Base-by-base conservation (phyloP, 2,329 filamentous ascomycete species). In the Microsporum canis region DNA sequence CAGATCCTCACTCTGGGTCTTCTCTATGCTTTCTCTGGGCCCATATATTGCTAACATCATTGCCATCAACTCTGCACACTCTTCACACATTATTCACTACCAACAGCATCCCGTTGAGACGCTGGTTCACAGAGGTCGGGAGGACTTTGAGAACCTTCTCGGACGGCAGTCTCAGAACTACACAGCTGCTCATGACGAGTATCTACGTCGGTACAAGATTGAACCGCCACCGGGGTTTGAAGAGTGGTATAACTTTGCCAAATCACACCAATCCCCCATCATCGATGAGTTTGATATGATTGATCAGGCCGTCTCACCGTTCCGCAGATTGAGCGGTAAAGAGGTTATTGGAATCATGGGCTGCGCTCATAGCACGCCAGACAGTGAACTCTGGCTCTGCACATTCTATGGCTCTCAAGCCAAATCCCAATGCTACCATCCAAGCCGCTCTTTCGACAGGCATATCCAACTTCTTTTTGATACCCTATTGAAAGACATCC, bases 241-340 rank as follows among this genome's bases (percentile, higher is more conserved):
- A 47, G 61, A 33, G 23, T 61, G 61, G 61, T 61, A 56, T 36
- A 10, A 59, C 17, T 63, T 63, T 61, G 61, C 58, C 27, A 61
- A 55, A 43, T 49, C 23, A 23, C 61, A 63, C 27, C 3, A 61
- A 10, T 60, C 61, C 17, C 53, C 56, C 2, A 63, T 63, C 27
- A 59, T 63, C n/a, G 61, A 63, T 12, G 39, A 47, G 27, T 63
- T 63, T 41, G 61, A 63, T 29, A 14, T 29, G 31, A 60, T 63
- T 23, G 58, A 61, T 27, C 27, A 60, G 38, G 45, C 36, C 27
- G 41, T 61, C 12, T 61, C 61, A 5, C 61, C 61, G n/a, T 63
- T 63, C 33, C 57, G 55, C 38, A 58, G 39, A 58, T 47, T 61
- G 2, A 61, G 56, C 33, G 61, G 61, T n/a, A 55, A 61, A 39